Conservation (phyloP, 1,284 basidiomycete genomes). For the Ustilago trichophora region DNA sequence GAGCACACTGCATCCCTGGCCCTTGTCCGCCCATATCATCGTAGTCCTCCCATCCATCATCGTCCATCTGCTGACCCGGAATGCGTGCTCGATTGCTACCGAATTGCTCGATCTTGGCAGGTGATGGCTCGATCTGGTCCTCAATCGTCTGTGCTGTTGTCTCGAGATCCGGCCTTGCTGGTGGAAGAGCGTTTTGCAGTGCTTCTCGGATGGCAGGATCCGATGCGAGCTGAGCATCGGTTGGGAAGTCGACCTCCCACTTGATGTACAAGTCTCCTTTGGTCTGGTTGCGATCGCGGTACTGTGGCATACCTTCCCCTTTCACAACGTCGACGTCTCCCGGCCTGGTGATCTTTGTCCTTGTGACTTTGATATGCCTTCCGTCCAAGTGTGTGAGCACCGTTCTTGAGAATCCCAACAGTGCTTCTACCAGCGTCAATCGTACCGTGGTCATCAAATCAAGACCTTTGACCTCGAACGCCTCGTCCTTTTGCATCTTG, state of each 20-base stretch:
- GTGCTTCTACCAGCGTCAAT: conserved; percentile 53
- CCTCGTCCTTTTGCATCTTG: conserved; percentile 75
- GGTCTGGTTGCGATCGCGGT: conserved; percentile 39
- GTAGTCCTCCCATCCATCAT: conserved; percentile 46
- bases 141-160: conserved; percentile 26
- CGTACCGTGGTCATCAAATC: conserved; percentile 77
- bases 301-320: conserved; percentile 62
- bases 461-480: conserved; percentile 81
- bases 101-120: conserved; percentile 41
- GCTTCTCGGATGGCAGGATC: conserved; percentile 29
- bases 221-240: conserved; percentile 42
- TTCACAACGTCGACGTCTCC: conserved; percentile 55
- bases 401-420: conserved; percentile 59
- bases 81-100: conserved; percentile 44
- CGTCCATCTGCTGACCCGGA: conserved; percentile 38
- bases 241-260: conserved; percentile 62
- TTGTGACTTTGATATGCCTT: conserved; percentile 50
- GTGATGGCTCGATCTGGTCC: conserved; percentile 34
- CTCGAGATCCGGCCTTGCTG: conserved; percentile 44
- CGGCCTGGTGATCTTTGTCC: conserved; percentile 50
- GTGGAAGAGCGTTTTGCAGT: conserved; percentile 41
- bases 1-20: conserved; percentile 58
- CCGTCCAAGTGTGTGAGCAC: conserved; percentile 64
- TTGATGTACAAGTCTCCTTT: conserved; percentile 57
- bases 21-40: conserved; percentile 42